Conservation (phyloP, 2,329 filamentous ascomycete genomes). For the Aspergillus fijiensis region DNA sequence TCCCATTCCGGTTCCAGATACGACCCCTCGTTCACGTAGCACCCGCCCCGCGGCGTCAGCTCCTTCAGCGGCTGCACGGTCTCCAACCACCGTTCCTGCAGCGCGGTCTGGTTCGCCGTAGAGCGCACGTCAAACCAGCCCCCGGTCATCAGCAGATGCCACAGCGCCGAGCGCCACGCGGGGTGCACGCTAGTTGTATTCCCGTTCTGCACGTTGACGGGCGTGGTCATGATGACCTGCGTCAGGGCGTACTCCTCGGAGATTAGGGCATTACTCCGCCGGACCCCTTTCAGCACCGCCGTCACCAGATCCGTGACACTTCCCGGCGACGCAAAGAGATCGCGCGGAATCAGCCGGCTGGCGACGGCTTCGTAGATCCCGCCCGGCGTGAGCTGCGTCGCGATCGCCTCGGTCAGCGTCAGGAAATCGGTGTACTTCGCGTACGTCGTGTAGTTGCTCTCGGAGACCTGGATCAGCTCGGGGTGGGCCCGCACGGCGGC, state of each 20-base stretch:
- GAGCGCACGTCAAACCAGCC: neutral
- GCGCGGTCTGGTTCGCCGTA: neutral
- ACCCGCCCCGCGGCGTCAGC: neutral
- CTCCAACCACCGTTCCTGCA: neutral
- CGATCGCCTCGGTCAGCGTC: neutral
- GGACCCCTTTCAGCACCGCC: neutral
- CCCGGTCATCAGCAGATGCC: neutral
- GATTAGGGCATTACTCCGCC: neutral
- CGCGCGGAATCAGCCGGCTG: neutral
- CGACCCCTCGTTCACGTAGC: neutral
- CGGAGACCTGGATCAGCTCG: neutral
- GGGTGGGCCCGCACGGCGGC: neutral
- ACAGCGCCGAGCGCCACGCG: constrained; percentile 1
- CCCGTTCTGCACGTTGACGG: neutral
- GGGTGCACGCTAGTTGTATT: neutral
- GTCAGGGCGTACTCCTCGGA: neutral
- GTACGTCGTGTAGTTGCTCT: neutral
- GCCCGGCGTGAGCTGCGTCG: neutral
- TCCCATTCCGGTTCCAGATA: neutral
- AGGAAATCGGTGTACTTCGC: neutral
- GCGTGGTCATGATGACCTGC: constrained; percentile 1
- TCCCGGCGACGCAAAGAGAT: neutral
- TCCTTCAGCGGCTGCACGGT: neutral
- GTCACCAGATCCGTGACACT: neutral
- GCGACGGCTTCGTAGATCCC: neutral